Conservation (phyloP, 306 rosid genomes). For the Hippophae rhamnoides region DNA sequence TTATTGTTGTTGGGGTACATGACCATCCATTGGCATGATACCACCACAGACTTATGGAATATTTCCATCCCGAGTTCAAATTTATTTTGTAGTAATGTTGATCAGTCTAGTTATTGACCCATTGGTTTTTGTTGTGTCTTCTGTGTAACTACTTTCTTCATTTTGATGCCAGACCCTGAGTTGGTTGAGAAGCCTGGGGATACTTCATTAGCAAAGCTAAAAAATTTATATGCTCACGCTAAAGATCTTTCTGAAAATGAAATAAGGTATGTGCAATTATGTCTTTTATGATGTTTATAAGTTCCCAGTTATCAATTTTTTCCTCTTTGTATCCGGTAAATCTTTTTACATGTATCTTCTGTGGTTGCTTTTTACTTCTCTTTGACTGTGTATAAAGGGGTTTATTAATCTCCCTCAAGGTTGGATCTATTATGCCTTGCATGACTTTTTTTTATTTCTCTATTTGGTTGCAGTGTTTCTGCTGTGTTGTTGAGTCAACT, state of each 20-base stretch:
- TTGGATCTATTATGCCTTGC: constrained; percentile 12
- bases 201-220: constrained; percentile 60
- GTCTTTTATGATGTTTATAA: too few relatives aligned
- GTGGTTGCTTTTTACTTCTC: neutral
- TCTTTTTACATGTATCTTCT: neutral
- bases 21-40: too few relatives aligned
- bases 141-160: constrained; percentile 2
- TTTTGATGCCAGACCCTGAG: constrained; percentile 62
- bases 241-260: constrained; percentile 77
- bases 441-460: constrained; percentile 6
- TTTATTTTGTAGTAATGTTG: neutral
- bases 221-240: constrained; percentile 57
- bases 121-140: constrained; percentile 12
- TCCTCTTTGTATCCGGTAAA: neutral
- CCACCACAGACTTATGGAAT: too few relatives aligned
- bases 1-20: too few relatives aligned
- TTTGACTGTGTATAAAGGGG: neutral
- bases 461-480: constrained; percentile 58
- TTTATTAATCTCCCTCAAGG: neutral
- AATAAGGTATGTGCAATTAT: constrained; percentile 35
- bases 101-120: constrained; percentile 2
- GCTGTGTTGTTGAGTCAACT: constrained; percentile 46
- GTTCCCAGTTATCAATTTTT: too few relatives aligned
- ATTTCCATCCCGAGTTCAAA: too few relatives aligned
- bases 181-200: constrained; percentile 98